Evolutionary conservation across 768 basidiomycete genomes (phyloP).

Genomic region (Tulasnella sp.): DNA sequence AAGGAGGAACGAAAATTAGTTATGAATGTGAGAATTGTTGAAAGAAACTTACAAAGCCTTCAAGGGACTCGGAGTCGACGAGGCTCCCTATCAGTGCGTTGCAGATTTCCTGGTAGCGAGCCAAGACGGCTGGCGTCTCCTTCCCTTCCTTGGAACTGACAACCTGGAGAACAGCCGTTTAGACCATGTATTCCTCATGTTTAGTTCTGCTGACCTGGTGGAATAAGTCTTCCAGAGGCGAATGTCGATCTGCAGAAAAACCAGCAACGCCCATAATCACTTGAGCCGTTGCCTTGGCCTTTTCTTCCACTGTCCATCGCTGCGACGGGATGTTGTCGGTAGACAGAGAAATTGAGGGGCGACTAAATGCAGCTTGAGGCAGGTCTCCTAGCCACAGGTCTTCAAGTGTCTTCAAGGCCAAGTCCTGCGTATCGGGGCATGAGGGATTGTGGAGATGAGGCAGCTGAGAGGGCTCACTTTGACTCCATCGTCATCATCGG

Average conservation of each 20-base stretch:
- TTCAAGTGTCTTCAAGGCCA: slow-evolving; percentile 86
- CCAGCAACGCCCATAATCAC: slow-evolving; percentile 86
- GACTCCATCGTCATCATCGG: slow-evolving; percentile 93
- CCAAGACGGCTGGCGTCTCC: slow-evolving; percentile 58
- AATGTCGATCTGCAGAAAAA: slow-evolving; percentile 80
- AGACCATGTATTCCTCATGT: not conserved
- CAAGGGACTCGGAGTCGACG: slow-evolving; percentile 80
- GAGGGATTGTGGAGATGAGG: not conserved
- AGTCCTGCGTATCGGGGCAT: slow-evolving; percentile 52
- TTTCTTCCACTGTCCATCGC: slow-evolving; percentile 48
- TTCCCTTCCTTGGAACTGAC: slow-evolving; percentile 69
- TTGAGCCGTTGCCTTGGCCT: slow-evolving; percentile 55
- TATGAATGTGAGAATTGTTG: slow-evolving; percentile 16
- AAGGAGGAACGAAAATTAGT: slow-evolving; percentile 18
- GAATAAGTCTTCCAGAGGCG: slow-evolving; percentile 81
- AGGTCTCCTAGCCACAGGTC: slow-evolving; percentile 81
- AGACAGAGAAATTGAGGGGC: not conserved
- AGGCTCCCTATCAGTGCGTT: slow-evolving; percentile 85
- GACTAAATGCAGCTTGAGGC: not conserved
- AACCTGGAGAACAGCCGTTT: slow-evolving; percentile 47
- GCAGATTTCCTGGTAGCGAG: slow-evolving; percentile 78
- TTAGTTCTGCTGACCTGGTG: slow-evolving; percentile 53
- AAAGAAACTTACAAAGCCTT: slow-evolving; percentile 63
- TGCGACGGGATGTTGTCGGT: slow-evolving; percentile 7
- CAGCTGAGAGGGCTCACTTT: slow-evolving; percentile 50